These are phyloP conservation scores for Geotrichum histeridarum DNA, from an alignment of 1,139 yeast species.

Conservation along the genomic window DNA sequence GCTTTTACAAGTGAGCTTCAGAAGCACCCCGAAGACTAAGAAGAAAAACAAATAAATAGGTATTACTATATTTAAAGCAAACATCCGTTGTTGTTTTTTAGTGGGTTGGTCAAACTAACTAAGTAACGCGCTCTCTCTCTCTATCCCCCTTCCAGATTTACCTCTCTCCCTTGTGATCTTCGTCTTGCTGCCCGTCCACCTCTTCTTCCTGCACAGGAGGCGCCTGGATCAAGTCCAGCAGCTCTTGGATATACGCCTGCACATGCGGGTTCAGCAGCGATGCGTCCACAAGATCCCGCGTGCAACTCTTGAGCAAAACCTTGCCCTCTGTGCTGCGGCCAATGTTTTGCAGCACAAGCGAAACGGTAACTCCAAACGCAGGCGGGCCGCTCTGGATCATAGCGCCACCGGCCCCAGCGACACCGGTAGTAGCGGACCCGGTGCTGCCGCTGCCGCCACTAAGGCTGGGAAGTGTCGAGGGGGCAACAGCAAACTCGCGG, in stretches of 20 bases:
- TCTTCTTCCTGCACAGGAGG: not conserved
- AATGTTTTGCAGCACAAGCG: conserved; percentile 38
- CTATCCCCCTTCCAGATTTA: not conserved
- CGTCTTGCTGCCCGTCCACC: not conserved
- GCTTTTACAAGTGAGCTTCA: not conserved
- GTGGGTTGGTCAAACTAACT: not conserved
- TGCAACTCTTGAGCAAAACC: conserved; percentile 28
- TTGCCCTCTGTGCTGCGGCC: conserved; percentile 36
- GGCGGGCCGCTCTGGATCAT: conserved; percentile 23
- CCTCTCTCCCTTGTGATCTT: not conserved
- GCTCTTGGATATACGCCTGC: conserved; percentile 25
- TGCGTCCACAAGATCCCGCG: conserved; percentile 28
- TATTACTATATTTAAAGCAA: not conserved
- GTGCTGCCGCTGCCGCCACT: not conserved
- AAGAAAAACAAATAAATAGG: not conserved
- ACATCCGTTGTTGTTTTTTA: no score
- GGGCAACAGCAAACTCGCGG: conserved; percentile 32
- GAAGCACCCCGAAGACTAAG: not conserved
- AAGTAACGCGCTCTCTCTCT: not conserved
- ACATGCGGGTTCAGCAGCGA: conserved; percentile 28
- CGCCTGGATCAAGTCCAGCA: not conserved
- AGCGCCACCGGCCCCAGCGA: not conserved
- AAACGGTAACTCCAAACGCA: conserved; percentile 36
- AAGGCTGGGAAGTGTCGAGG: not conserved
- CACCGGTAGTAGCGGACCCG: not conserved